phyloP scores from a whole-genome alignment of 176 grass and related monocot genomes.

The Guadua angustifolia region DNA sequence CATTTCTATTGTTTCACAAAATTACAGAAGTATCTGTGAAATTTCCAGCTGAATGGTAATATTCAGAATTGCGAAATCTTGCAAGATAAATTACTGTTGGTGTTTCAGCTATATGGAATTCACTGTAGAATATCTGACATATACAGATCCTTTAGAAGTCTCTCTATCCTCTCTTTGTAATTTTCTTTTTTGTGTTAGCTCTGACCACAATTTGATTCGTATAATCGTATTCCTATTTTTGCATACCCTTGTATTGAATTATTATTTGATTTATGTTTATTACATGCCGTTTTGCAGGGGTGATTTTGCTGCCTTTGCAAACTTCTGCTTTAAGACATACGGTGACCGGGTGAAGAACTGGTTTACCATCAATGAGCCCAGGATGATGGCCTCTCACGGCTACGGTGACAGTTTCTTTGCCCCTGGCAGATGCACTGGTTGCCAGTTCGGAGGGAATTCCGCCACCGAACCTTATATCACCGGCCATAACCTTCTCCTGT shows the following conservation, averaged over 20 bases:
- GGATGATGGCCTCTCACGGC: slow-evolving; percentile 77
- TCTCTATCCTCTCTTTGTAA: not conserved
- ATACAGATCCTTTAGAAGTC: not conserved
- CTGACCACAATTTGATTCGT: not conserved
- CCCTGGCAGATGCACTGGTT: slow-evolving; percentile 71
- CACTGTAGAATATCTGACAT: not conserved
- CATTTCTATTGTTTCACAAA: no score
- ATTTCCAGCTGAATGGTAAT: no score
- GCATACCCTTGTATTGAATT: not conserved
- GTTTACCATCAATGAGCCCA: slow-evolving; percentile 90
- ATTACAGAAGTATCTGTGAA: no score
- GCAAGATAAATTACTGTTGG: not conserved
- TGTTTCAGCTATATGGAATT: not conserved
- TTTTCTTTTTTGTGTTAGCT: not conserved
- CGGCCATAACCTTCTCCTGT: slow-evolving; percentile 72
- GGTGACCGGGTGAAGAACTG: slow-evolving; percentile 84
- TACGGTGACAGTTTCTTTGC: slow-evolving; percentile 75
- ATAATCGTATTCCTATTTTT: not conserved
- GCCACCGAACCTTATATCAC: slow-evolving; percentile 85
- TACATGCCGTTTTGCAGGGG: slow-evolving; percentile 35
- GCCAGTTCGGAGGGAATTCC: slow-evolving; percentile 66
- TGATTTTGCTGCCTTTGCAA: slow-evolving; percentile 58
- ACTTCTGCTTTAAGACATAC: slow-evolving; percentile 79
- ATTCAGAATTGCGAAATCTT: not conserved
- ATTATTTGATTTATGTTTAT: not conserved